phyloP scores from a whole-genome alignment of 148 eudicot genomes.

The Suaeda aralocaspica region DNA sequence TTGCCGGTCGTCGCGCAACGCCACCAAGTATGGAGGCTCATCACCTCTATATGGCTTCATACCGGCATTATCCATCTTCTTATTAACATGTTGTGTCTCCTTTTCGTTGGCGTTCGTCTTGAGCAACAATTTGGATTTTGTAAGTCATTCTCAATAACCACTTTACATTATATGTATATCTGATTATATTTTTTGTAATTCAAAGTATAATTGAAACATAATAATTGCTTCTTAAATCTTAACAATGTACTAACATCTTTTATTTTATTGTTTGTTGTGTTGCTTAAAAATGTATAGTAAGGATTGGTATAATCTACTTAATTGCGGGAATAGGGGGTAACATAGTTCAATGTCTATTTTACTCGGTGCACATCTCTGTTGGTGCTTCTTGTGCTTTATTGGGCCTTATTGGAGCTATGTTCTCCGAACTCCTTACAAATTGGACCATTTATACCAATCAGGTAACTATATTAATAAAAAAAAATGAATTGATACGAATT shows the following conservation, averaged over 20 bases:
- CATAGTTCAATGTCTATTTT: slow-evolving; percentile 48
- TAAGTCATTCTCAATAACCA: no score
- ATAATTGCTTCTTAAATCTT: no score
- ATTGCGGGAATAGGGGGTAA: slow-evolving; percentile 73
- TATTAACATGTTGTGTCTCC: slow-evolving; percentile 49
- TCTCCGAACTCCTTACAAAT: slow-evolving; percentile 65
- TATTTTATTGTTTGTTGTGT: background rate
- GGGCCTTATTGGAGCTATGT: slow-evolving; percentile 86
- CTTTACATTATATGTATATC: no score
- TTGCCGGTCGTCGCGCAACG: slow-evolving; percentile 37
- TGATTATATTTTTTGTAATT: no score
- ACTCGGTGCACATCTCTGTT: slow-evolving; percentile 44
- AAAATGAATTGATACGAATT: no score
- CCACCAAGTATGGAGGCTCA: slow-evolving; percentile 72
- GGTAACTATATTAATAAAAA: slow-evolving; percentile 26
- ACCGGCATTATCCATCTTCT: slow-evolving; percentile 59
- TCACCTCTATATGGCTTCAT: slow-evolving; percentile 62
- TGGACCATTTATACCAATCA: slow-evolving; percentile 70
- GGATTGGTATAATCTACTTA: slow-evolving; percentile 59
- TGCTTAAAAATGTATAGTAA: slow-evolving; percentile 35
- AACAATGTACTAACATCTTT: background rate
- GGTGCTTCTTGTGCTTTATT: slow-evolving; percentile 83
- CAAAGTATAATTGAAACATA: no score
- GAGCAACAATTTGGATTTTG: slow-evolving; percentile 71
- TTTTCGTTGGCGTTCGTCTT: slow-evolving; percentile 57